A percentile compares a stretch with the other conserved stretches of the same genome.
phyloP scores from a whole-genome alignment of 2,329 filamentous ascomycete genomes.

The Metarhizium brunneum region DNA sequence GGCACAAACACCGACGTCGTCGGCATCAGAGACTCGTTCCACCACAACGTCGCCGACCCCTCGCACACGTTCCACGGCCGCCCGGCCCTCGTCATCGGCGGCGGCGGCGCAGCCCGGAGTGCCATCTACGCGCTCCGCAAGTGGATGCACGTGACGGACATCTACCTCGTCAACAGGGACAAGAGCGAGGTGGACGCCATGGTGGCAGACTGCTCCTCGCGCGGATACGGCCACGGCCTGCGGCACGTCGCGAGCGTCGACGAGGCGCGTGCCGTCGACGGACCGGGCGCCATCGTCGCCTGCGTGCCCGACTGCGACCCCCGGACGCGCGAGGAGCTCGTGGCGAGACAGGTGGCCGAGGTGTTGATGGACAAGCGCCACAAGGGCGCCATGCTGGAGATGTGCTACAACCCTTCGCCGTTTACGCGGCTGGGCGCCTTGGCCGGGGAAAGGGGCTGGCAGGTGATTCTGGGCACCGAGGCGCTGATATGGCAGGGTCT shows the following conservation, averaged over 20 bases:
- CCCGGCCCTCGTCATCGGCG: constrained; percentile 66
- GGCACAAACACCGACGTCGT: constrained; percentile 78
- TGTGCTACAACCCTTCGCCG: constrained; percentile 73
- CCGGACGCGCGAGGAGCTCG: constrained; percentile 50
- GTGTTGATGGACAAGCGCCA: constrained; percentile 34
- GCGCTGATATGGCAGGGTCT: constrained; percentile 70
- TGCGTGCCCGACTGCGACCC: constrained; percentile 74
- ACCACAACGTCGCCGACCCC: constrained; percentile 40
- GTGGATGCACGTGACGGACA: constrained; percentile 56
- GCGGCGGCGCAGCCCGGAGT: constrained; percentile 68
- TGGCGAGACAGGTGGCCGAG: constrained; percentile 47
- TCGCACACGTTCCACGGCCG: constrained; percentile 41
- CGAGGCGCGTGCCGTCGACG: constrained; percentile 49
- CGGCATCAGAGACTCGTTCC: constrained; percentile 65
- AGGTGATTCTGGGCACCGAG: constrained; percentile 67
- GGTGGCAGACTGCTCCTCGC: constrained; percentile 49
- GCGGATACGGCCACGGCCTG: constrained; percentile 51
- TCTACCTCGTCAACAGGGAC: constrained; percentile 75
- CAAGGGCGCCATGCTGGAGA: constrained; percentile 66
- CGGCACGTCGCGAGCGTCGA: constrained; percentile 50
- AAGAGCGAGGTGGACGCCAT: constrained; percentile 56
- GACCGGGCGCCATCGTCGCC: constrained; percentile 58
- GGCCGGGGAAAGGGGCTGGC: constrained; percentile 55
- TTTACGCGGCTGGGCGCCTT: constrained; percentile 58
- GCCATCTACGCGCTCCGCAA: constrained; percentile 67